Conservation (phyloP, 139 green algal genomes). For the Volvox reticuliferus region DNA sequence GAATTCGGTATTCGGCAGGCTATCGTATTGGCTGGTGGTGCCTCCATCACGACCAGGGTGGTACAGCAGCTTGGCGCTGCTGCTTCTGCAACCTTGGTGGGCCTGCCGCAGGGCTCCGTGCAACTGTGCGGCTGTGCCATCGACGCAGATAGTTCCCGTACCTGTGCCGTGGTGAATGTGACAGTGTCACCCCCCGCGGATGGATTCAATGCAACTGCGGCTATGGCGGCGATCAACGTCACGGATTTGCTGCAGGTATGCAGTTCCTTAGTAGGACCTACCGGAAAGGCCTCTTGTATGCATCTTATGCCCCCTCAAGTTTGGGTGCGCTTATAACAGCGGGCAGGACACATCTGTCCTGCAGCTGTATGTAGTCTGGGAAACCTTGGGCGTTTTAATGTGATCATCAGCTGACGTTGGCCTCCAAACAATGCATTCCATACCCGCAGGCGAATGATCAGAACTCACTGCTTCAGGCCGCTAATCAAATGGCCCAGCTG, state of each 20-base stretch:
- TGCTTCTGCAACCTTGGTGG: slow-evolving; percentile 6
- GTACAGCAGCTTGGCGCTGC: slow-evolving; percentile 2
- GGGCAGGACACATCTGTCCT: not conserved
- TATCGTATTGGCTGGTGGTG: not conserved
- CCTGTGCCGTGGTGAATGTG: not conserved
- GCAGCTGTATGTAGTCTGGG: not conserved
- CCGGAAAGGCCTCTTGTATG: not conserved
- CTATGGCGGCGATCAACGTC: not conserved
- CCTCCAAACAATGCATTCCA: not conserved
- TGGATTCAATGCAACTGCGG: not conserved
- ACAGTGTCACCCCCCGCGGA: not conserved
- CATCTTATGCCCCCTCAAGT: not conserved
- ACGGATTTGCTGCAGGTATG: not conserved
- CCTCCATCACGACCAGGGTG: not conserved
- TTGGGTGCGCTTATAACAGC: not conserved
- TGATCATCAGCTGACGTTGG: not conserved
- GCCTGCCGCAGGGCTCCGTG: slow-evolving; percentile 12
- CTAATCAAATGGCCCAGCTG: not conserved
- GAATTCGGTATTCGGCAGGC: slow-evolving; percentile 28
- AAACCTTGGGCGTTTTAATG: not conserved
- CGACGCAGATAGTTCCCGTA: not conserved
- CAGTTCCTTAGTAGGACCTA: not conserved
- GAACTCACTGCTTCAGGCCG: slow-evolving; percentile 3
- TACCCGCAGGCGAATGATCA: slow-evolving; percentile 5
- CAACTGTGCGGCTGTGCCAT: slow-evolving; percentile 22